These are phyloP conservation scores for Hypoxylon rickii DNA, from an alignment of 495 filamentous ascomycete species.

Conservation along the genomic window DNA sequence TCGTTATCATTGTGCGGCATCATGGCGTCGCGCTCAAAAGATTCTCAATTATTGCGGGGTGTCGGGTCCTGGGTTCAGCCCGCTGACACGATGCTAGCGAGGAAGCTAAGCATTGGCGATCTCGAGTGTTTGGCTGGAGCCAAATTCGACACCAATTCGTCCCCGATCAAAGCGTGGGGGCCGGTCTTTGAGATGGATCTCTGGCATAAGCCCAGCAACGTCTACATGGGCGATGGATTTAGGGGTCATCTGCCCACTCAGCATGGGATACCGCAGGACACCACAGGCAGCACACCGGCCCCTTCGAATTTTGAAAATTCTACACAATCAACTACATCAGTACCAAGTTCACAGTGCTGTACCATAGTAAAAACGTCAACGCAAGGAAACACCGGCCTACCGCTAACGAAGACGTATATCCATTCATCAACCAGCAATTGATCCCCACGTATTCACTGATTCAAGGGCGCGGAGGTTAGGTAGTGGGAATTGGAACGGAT, in stretches of 20 bases:
- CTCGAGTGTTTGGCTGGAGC: background rate
- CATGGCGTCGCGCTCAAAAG: constrained; percentile 9
- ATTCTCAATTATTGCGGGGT: constrained; percentile 9
- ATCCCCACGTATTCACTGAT: too few species aligned
- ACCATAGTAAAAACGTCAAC: too few species aligned
- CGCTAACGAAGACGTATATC: too few species aligned
- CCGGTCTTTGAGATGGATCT: constrained; percentile 16
- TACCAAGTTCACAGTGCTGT: too few species aligned
- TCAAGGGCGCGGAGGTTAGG: too few species aligned
- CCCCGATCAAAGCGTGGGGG: constrained; percentile 13
- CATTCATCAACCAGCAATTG: too few species aligned
- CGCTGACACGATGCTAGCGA: background rate
- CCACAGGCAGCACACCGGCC: background rate
- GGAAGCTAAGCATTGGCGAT: background rate
- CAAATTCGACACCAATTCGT: background rate
- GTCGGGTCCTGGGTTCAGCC: constrained; percentile 18
- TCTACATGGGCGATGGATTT: background rate
- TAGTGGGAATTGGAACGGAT: too few species aligned
- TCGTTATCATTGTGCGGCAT: background rate
- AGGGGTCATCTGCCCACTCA: background rate
- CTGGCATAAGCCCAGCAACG: constrained; percentile 8
- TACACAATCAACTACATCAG: too few species aligned
- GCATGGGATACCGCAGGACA: background rate
- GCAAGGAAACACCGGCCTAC: too few species aligned
- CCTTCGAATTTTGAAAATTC: background rate